Percentiles rank a stretch among this genome's conserved stretches.
Conservation (phyloP, 208 protist genomes). For the Balamuthia mandrillaris region DNA sequence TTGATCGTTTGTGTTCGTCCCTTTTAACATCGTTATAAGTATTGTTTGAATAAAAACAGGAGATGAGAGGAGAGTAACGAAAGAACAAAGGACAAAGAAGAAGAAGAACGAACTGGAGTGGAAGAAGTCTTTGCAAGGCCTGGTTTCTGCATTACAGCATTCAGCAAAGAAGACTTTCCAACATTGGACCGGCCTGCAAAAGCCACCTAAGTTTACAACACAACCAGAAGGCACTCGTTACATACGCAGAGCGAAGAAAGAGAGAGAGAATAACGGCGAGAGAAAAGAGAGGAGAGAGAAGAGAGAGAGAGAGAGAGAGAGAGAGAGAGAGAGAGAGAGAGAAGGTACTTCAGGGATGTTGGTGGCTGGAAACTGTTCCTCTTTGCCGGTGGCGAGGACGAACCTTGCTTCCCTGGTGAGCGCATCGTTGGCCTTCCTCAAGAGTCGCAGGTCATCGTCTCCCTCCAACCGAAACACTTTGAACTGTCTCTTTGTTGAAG, state of each 20-base stretch:
- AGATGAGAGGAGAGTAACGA: not conserved
- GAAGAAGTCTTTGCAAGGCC: conserved; percentile 18
- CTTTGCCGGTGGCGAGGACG: not conserved
- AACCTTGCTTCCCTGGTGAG: not conserved
- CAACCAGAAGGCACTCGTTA: no score
- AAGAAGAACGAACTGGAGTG: not conserved
- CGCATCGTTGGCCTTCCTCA: not conserved
- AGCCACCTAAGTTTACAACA: no score
- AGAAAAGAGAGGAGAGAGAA: no score
- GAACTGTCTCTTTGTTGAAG: no score
- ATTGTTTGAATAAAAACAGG: not conserved
- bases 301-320: no score
- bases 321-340: not conserved
- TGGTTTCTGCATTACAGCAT: not conserved
- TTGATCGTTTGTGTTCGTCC: conserved; percentile 42
- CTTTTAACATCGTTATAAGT: not conserved
- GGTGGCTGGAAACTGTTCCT: not conserved
- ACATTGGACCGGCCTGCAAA: conserved; percentile 26
- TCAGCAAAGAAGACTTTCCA: conserved; percentile 25
- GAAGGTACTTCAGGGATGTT: not conserved
- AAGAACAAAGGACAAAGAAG: no score
- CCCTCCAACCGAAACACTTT: no score
- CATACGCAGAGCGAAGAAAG: no score
- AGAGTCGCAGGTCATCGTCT: no score
- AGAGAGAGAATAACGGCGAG: no score